Evolutionary conservation across 805 yeast species (phyloP), one percentile per base, ranked within the genome.

Genomic region (Kurtzmaniella cleridarum): DNA sequence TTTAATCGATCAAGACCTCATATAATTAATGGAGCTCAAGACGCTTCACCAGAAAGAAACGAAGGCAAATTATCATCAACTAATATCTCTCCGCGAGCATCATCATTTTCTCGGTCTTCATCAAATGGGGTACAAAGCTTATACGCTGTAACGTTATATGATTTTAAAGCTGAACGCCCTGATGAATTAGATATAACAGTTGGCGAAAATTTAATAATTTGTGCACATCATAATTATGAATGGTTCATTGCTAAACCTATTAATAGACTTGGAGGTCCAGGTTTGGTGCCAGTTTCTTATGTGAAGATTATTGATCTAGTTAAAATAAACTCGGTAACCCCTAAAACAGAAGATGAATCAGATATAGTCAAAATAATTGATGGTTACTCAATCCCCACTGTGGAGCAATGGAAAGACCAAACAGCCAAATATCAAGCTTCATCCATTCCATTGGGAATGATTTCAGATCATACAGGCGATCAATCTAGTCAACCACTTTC

Each of bases 231-330:
- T 55, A 89, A 88, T 40, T 84, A 72, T 47, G 99, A 95, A 64
- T 93, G 99, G 99, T 90, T 89, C 51, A 93, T 93, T 43, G 98
- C 97, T 4, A 93, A 93, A 59, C 96, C 96, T 11, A 85, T 93
- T 32, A 95, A 91, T 43, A 71, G 97, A 39, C 69, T 93, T 29
- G 98, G 98, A 18, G 98, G 97, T 1, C 98, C 98, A 0, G 98
- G 99, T 1, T 71, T 93, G 34, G 95, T 93, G 6, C 98, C 99
- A 0, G 90, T 87, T 4, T 77, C 86, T 14, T 93, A 85, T 53
- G 93, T 93, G 17, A 86, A 88, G 54, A 75, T 91, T 28, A 78
- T 91, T 30, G 95, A 93, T 59, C 73, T 89, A 42, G 68, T 79
- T 17, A 59, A 64, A 36, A 23, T 40, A 11, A 42, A 43, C 20